Percentiles rank a stretch among this genome's conserved stretches.
phyloP scores from a whole-genome alignment of 2,329 filamentous ascomycete genomes.

The Colletotrichum costaricense region DNA sequence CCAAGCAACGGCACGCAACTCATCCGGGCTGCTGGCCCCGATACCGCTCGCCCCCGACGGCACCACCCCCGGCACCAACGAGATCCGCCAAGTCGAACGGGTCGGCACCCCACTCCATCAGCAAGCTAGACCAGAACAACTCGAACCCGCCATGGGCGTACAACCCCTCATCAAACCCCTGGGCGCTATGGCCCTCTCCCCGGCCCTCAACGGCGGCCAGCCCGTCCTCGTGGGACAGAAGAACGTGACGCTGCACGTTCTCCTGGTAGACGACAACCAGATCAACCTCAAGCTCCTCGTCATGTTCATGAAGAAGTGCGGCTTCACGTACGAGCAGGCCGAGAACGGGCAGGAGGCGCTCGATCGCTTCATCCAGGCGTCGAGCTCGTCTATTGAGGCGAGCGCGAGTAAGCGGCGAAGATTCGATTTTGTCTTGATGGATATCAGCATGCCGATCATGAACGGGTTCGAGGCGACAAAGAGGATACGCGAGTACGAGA shows the following conservation, averaged over 20 bases:
- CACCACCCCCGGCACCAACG: background rate
- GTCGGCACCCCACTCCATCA: constrained; percentile 3
- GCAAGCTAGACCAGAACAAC: background rate
- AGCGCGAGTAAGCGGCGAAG: constrained; percentile 20
- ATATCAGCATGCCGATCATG: constrained; percentile 68
- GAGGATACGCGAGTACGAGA: constrained; percentile 60
- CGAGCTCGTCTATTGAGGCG: background rate
- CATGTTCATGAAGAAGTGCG: constrained; percentile 55
- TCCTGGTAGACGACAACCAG: constrained; percentile 56
- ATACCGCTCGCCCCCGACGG: background rate
- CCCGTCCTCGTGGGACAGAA: constrained; percentile 12
- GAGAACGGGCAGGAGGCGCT: constrained; percentile 60
- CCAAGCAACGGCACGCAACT: background rate
- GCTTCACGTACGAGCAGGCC: constrained; percentile 54
- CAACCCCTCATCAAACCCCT: constrained; percentile 14
- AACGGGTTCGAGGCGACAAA: constrained; percentile 61
- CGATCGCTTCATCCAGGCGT: constrained; percentile 50
- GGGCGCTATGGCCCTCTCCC: constrained; percentile 2
- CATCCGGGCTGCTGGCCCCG: background rate
- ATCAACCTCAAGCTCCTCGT: constrained; percentile 56
- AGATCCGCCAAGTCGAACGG: background rate
- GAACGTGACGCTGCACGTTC: constrained; percentile 38
- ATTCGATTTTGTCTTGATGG: constrained; percentile 55
- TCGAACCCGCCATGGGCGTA: background rate
- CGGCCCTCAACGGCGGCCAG: background rate